Conservation (phyloP, 2,329 filamentous ascomycete species). For the Chaetomiaceae sp. region DNA sequence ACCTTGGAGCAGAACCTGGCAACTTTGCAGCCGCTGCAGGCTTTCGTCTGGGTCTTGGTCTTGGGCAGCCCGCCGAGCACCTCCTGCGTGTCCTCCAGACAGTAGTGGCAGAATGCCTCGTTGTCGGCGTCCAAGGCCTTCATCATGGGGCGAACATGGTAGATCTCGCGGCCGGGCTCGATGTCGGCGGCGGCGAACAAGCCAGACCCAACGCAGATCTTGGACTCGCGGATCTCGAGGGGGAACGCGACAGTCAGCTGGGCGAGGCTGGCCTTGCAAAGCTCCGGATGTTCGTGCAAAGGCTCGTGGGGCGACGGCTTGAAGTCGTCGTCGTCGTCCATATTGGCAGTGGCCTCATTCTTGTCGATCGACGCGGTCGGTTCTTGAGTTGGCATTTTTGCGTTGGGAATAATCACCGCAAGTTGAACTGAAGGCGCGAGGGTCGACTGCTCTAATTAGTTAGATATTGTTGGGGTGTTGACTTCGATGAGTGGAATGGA, state of each 20-base stretch:
- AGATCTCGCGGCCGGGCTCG: slow-evolving; percentile 27
- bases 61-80: slow-evolving; percentile 7
- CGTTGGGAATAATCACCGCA: too few species aligned
- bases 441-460: too few species aligned
- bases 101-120: slow-evolving; percentile 27
- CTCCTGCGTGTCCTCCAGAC: slow-evolving; percentile 22
- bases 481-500: too few species aligned
- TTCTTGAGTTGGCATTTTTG: not conserved
- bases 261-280: slow-evolving; percentile 15
- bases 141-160: slow-evolving; percentile 22
- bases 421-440: too few species aligned
- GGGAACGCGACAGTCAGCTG: slow-evolving; percentile 2
- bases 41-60: not conserved
- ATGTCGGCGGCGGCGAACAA: slow-evolving; percentile 24
- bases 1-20: slow-evolving; percentile 31
- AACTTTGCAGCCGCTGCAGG: slow-evolving; percentile 26
- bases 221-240: slow-evolving; percentile 21
- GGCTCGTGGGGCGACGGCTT: slow-evolving; percentile 7
- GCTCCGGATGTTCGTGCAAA: slow-evolving; percentile 13
- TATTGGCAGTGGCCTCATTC: not conserved
- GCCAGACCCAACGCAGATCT: slow-evolving; percentile 25
- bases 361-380: not conserved
- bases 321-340: slow-evolving; percentile 8
- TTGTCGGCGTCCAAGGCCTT: slow-evolving; percentile 17
- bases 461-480: too few species aligned